Evolutionary conservation across 1,139 yeast genomes (phyloP).

Genomic region (Sugiyamaella neomexicana): DNA sequence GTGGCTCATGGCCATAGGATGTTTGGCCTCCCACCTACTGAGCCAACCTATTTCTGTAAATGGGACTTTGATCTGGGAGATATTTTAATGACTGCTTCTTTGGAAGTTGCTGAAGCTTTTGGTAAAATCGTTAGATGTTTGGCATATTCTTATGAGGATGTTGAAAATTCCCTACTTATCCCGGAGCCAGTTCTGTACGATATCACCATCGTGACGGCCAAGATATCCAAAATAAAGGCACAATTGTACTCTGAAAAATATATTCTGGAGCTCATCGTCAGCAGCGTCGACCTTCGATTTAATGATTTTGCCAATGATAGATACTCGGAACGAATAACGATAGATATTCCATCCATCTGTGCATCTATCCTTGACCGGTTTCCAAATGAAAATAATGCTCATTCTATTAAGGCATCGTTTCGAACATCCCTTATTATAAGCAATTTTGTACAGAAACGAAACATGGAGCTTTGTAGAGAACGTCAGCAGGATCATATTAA

Average conservation of each 20-base stretch:
- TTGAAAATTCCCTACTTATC: constrained; percentile 68
- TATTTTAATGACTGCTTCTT: constrained; percentile 54
- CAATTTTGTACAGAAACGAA: constrained; percentile 57
- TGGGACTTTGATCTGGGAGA: constrained; percentile 81
- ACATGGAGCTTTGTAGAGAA: constrained; percentile 49
- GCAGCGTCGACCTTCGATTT: constrained; percentile 48
- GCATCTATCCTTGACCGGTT: constrained; percentile 39
- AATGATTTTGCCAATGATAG: constrained; percentile 71
- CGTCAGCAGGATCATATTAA: constrained; percentile 67
- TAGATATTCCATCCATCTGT: constrained; percentile 51
- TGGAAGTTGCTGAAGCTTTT: constrained; percentile 51
- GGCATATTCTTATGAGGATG: constrained; percentile 64
- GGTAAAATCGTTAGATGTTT: constrained; percentile 49
- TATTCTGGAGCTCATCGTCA: constrained; percentile 35
- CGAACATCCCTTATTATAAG: constrained; percentile 60
- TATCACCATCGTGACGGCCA: constrained; percentile 55
- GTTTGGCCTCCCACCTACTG: constrained; percentile 89
- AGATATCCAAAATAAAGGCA: constrained; percentile 38
- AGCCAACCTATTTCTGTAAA: constrained; percentile 82
- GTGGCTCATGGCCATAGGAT: constrained; percentile 81
- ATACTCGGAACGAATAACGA: constrained; percentile 57
- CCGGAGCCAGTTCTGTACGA: constrained; percentile 63
- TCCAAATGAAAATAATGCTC: constrained; percentile 25
- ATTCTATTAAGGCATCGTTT: constrained; percentile 40
- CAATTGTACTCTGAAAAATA: constrained; percentile 39